phyloP scores from a whole-genome alignment of 78 protist species.

The Dictyostelium citrinum region DNA sequence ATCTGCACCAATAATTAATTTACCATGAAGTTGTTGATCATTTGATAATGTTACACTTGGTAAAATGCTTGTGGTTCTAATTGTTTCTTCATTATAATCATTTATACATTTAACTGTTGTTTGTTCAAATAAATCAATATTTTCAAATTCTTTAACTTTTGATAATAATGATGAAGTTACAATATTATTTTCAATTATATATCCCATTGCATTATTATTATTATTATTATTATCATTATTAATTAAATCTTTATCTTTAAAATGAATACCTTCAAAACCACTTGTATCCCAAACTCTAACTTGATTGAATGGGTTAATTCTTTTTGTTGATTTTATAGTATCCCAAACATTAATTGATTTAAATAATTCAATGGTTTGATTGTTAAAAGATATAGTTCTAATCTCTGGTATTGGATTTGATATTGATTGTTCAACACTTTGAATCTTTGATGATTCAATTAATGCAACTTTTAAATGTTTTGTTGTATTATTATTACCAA shows the following conservation, averaged over 20 bases:
- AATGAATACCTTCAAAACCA: constrained; percentile 53
- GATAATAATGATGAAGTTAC: constrained; percentile 34
- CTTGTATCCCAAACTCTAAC: constrained; percentile 66
- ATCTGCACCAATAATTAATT: constrained; percentile 52
- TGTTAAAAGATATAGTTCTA: constrained; percentile 48
- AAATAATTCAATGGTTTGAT: constrained; percentile 31
- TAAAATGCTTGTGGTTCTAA: background rate
- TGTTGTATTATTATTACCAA: background rate
- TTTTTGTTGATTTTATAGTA: constrained; percentile 13
- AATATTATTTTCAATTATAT: constrained; percentile 44
- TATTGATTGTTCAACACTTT: background rate
- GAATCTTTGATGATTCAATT: constrained; percentile 29
- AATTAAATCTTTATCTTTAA: background rate
- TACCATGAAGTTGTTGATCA: background rate
- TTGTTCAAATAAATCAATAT: background rate
- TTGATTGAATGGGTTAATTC: constrained; percentile 32
- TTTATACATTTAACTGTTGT: constrained; percentile 13
- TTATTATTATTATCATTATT: background rate
- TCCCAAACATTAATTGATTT: constrained; percentile 49
- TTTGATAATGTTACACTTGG: background rate
- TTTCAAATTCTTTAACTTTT: background rate
- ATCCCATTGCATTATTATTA: constrained; percentile 24
- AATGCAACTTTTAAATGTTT: constrained; percentile 32
- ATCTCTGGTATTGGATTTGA: constrained; percentile 26
- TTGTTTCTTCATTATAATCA: background rate